These are phyloP conservation scores for Flammula alnicola DNA, from an alignment of 1,284 basidiomycete genomes.

Conservation along the genomic window DNA sequence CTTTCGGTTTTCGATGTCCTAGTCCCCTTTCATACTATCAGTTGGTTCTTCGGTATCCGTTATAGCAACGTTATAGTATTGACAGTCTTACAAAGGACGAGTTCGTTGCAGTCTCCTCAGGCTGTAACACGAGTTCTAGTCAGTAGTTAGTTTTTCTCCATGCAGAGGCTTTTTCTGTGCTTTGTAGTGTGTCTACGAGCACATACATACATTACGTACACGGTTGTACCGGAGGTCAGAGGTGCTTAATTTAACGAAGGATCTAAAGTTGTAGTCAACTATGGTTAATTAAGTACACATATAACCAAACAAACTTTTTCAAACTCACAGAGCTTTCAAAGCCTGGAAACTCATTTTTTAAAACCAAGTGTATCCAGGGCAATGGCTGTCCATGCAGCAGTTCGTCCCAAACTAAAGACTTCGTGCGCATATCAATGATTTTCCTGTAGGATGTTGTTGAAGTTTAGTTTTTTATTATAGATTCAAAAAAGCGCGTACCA, in stretches of 20 bases:
- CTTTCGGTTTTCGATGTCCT: no score
- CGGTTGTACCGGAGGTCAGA: neutral
- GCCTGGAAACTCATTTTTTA: neutral
- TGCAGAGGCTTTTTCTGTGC: no score
- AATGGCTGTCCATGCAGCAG: conserved; percentile 37
- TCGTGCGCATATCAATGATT: conserved; percentile 48
- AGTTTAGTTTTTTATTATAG: conserved; percentile 40
- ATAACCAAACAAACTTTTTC: conserved; percentile 21
- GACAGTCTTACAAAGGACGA: no score
- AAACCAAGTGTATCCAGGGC: conserved; percentile 3
- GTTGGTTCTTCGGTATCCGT: no score
- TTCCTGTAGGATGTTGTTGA: conserved; percentile 6
- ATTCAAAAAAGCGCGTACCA: conserved; percentile 73
- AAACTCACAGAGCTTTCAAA: conserved; percentile 1
- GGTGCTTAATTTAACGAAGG: conserved; percentile 2
- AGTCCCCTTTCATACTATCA: no score
- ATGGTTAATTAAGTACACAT: conserved; percentile 15
- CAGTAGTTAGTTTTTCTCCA: no score
- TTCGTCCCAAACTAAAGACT: conserved; percentile 58
- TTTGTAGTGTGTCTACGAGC: no score
- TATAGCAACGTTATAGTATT: no score
- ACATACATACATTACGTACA: no score
- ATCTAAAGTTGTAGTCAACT: conserved; percentile 6
- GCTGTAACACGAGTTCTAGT: no score
- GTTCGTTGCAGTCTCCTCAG: no score